Conservation (phyloP, 352 stramenopile species). For the Globisporangium recalcitrans region DNA sequence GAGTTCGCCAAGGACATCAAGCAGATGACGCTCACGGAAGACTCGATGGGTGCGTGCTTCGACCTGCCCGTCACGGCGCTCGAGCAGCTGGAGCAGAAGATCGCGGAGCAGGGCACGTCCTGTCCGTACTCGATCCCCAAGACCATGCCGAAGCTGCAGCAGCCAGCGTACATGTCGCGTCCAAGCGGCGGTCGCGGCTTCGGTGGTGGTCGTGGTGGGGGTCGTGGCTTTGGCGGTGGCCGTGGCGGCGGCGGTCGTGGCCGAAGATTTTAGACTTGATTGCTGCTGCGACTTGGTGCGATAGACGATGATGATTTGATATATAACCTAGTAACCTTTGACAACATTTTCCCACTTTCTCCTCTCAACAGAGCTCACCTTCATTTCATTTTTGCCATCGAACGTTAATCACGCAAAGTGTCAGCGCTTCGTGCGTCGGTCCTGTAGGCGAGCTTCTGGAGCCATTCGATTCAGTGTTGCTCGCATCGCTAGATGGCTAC, state of each 20-base stretch:
- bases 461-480: no score
- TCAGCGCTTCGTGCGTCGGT: no score
- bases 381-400: no score
- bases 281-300: no score
- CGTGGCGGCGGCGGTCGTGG: conserved; percentile 33
- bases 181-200: conserved; percentile 39
- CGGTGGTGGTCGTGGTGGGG: conserved; percentile 28
- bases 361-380: no score
- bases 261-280: conserved; percentile 24
- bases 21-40: conserved; percentile 86
- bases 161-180: conserved; percentile 47
- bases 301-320: background rate
- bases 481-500: no score
- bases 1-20: conserved; percentile 79
- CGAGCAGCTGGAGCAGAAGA: conserved; percentile 61
- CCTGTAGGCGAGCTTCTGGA: no score
- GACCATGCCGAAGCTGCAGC: conserved; percentile 72
- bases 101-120: conserved; percentile 52
- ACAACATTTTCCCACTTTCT: no score
- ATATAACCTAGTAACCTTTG: background rate
- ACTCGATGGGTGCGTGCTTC: conserved; percentile 88
- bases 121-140: conserved; percentile 80
- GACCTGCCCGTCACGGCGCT: conserved; percentile 77
- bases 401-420: no score
- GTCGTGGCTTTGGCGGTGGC: conserved; percentile 29